Percentiles rank a stretch among this genome's conserved stretches.
Conservation (phyloP, 2,329 filamentous ascomycete species). For the Scleromitrula shiraiana region DNA sequence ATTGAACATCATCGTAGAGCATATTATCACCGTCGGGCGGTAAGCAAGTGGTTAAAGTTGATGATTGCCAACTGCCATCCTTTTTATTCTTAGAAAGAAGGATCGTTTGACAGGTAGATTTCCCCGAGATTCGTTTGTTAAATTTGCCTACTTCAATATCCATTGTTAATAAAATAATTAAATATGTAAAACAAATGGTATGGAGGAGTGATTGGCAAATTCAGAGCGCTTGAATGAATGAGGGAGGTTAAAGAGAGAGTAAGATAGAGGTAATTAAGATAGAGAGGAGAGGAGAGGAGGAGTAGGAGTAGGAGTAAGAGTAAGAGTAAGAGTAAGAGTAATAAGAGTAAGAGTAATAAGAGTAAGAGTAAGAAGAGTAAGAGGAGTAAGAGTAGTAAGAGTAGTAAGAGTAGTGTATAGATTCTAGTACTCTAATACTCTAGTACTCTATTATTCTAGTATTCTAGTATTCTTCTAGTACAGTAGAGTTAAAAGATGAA, state of each 20-base stretch:
- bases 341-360: too few species aligned
- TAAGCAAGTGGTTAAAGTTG: conserved; percentile 2
- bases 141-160: neutral
- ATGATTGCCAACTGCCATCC: conserved; percentile 5
- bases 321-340: neutral
- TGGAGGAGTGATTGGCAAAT: too few species aligned
- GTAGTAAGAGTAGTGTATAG: too few species aligned
- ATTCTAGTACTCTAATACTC: too few species aligned
- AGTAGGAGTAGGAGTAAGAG: too few species aligned
- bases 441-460: too few species aligned
- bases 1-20: conserved; percentile 5
- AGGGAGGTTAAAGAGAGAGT: too few species aligned
- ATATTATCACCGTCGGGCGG: neutral
- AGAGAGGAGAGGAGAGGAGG: neutral
- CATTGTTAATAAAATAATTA: neutral
- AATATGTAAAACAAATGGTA: neutral
- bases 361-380: too few species aligned
- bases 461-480: neutral
- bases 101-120: conserved; percentile 3
- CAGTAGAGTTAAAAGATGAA: neutral
- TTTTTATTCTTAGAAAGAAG: conserved; percentile 2
- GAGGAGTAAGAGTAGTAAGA: too few species aligned
- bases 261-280: neutral
- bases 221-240: too few species aligned
- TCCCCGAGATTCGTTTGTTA: neutral